These are phyloP conservation scores for Berberis thunbergii DNA, from an alignment of 164 flowering plant genomes.

Conservation along the genomic window DNA sequence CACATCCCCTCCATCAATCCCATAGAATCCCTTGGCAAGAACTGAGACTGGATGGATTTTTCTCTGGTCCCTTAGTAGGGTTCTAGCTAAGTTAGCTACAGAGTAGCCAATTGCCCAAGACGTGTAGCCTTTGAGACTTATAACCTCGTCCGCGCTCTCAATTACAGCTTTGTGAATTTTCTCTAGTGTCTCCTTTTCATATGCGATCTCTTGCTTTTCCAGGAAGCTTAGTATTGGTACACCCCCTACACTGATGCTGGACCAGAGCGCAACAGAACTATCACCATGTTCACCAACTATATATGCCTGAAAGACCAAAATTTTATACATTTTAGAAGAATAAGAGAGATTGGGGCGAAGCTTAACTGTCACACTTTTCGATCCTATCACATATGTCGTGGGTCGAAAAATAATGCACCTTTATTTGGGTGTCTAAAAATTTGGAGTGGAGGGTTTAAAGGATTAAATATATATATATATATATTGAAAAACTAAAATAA, in stretches of 20 bases:
- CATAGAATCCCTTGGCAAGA: constrained; percentile 57
- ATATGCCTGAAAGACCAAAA: constrained; percentile 36
- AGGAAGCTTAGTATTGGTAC: constrained; percentile 62
- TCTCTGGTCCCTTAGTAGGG: constrained; percentile 54
- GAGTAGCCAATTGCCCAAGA: constrained; percentile 91
- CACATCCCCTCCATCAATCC: constrained; percentile 54
- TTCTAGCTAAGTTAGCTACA: constrained; percentile 53
- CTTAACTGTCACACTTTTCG: too few species aligned
- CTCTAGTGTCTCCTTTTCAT: constrained; percentile 56
- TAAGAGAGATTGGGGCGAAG: too few species aligned
- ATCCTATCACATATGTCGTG: too few species aligned
- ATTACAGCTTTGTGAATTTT: constrained; percentile 61
- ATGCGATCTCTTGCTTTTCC: constrained; percentile 47
- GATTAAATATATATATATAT: too few species aligned
- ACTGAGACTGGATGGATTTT: constrained; percentile 71
- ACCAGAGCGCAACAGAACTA: constrained; percentile 88
- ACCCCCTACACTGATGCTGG: constrained; percentile 83
- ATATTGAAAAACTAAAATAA: too few species aligned
- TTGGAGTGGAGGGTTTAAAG: too few species aligned
- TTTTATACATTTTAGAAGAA: too few species aligned
- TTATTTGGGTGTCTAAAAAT: too few species aligned
- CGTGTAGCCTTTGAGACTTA: constrained; percentile 70
- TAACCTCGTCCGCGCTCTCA: constrained; percentile 68
- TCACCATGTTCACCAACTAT: constrained; percentile 88
- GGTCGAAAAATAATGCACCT: too few species aligned